Percentiles rank a stretch among this genome's conserved stretches.
These are phyloP conservation scores for Solanum commersonii DNA, from an alignment of 257 asterid species.

Conservation along the genomic window DNA sequence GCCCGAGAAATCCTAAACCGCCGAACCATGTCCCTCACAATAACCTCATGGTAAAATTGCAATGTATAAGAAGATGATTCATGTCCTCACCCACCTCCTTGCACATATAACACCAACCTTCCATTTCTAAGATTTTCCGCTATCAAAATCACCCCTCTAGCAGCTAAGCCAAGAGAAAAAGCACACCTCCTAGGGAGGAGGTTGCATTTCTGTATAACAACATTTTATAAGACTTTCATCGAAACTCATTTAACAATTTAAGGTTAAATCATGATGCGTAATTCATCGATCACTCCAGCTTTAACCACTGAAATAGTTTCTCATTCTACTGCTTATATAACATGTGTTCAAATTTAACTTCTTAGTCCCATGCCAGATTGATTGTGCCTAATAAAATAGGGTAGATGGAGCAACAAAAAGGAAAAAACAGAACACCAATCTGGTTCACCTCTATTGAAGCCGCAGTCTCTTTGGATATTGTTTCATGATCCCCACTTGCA, in stretches of 20 bases:
- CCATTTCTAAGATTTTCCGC: neutral
- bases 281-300: neutral
- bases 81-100: neutral
- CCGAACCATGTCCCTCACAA: neutral
- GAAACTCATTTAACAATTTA: neutral
- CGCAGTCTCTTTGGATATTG: slow-evolving; percentile 28
- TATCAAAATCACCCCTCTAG: neutral
- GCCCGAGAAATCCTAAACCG: neutral
- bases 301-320: neutral
- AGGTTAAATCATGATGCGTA: neutral
- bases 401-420: neutral
- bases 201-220: neutral
- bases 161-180: neutral
- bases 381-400: neutral
- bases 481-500: slow-evolving; percentile 29
- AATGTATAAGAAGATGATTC: neutral
- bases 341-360: neutral
- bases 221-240: neutral
- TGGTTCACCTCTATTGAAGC: slow-evolving; percentile 58
- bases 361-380: neutral
- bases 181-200: neutral
- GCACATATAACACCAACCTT: neutral
- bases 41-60: neutral
- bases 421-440: neutral
- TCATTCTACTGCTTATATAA: neutral